These are phyloP conservation scores for Suillus subalutaceus DNA, from an alignment of 768 basidiomycete species.

Conservation along the genomic window DNA sequence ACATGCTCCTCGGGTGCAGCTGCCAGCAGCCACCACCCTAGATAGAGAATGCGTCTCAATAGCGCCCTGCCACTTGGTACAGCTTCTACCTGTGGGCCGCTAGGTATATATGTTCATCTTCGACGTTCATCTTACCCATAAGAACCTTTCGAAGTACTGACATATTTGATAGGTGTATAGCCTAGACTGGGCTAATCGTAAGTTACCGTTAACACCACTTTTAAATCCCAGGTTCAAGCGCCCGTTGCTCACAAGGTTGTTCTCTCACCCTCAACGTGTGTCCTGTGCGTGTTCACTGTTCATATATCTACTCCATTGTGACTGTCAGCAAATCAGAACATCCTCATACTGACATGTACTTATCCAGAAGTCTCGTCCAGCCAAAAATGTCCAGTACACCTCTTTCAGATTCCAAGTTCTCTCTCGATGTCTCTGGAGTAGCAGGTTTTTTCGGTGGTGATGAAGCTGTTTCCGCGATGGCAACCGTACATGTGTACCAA, in stretches of 20 bases:
- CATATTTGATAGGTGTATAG: not conserved
- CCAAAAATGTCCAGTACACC: slow-evolving; percentile 20
- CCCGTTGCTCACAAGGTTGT: not conserved
- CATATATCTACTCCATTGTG: not conserved
- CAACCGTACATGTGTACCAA: slow-evolving; percentile 38
- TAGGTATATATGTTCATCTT: not conserved
- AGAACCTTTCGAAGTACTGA: not conserved
- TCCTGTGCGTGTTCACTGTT: not conserved
- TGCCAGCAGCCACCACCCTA: too few relatives aligned
- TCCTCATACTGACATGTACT: slow-evolving; percentile 24
- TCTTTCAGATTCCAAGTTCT: slow-evolving; percentile 25
- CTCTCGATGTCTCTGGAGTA: slow-evolving; percentile 36
- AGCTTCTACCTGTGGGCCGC: not conserved
- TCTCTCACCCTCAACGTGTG: not conserved
- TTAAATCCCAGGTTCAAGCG: not conserved
- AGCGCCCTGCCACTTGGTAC: not conserved
- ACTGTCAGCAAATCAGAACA: not conserved
- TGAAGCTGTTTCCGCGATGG: slow-evolving; percentile 42
- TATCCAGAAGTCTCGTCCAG: slow-evolving; percentile 18
- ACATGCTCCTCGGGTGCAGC: too few relatives aligned
- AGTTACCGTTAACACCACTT: not conserved
- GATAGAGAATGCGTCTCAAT: too few relatives aligned
- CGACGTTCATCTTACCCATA: not conserved
- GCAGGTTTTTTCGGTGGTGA: slow-evolving; percentile 42
- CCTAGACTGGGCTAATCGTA: not conserved